Conservation (phyloP, 1,284 basidiomycete genomes). For the Inonotus obliquus region DNA sequence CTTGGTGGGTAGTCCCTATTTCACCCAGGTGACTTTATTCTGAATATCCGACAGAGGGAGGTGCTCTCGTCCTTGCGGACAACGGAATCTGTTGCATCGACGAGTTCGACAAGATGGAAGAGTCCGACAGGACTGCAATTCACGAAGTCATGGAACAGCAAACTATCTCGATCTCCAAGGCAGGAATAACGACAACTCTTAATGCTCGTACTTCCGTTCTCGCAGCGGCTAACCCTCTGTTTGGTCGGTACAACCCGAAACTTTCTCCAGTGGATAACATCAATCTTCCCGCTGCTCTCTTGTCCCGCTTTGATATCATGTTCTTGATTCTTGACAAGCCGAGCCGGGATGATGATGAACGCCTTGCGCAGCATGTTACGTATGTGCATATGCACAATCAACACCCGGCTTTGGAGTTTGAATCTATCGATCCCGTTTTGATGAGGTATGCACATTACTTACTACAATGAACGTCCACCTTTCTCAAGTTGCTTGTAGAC, state of each 20-base stretch:
- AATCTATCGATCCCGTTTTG: slow-evolving; percentile 79
- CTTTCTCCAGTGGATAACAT: slow-evolving; percentile 99
- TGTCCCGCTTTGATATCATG: slow-evolving; percentile 94
- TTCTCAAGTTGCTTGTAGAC: slow-evolving; percentile 43
- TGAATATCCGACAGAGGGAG: slow-evolving; percentile 73
- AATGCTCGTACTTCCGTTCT: slow-evolving; percentile 99
- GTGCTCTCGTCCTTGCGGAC: slow-evolving; percentile 96
- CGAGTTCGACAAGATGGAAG: slow-evolving; percentile 99
- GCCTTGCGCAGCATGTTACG: slow-evolving; percentile 95
- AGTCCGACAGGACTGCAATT: slow-evolving; percentile 94
- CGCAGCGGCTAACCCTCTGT: slow-evolving; percentile 96
- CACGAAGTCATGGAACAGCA: slow-evolving; percentile 99
- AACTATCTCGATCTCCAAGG: slow-evolving; percentile 99
- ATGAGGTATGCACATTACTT: slow-evolving; percentile 63
- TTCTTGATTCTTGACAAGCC: slow-evolving; percentile 98
- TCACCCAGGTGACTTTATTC: slow-evolving; percentile 11
- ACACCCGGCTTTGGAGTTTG: slow-evolving; percentile 83
- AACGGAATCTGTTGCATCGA: slow-evolving; percentile 99
- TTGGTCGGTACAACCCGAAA: slow-evolving; percentile 97
- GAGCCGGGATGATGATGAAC: slow-evolving; percentile 89
- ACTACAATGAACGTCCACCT: not conserved
- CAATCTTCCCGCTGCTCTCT: slow-evolving; percentile 93
- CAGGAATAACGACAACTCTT: slow-evolving; percentile 96
- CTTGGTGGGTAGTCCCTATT: slow-evolving; percentile 58
- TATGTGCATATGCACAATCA: slow-evolving; percentile 96